A percentile compares a stretch with the other conserved stretches of the same genome.
Conservation (phyloP, 495 filamentous ascomycete genomes). For the Neurospora cerealis region DNA sequence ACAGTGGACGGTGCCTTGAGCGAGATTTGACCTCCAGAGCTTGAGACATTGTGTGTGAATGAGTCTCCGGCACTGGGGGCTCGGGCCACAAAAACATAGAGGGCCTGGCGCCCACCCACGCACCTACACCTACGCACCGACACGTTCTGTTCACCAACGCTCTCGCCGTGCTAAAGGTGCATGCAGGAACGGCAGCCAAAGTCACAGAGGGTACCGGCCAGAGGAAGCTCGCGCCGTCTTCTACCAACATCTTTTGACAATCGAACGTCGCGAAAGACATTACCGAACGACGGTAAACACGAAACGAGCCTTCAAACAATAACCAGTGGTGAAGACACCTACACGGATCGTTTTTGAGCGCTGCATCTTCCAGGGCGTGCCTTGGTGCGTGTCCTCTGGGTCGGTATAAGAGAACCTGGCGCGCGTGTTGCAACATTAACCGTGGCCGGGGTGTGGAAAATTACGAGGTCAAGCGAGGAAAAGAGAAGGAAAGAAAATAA, state of each 20-base stretch:
- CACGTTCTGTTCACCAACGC: not conserved
- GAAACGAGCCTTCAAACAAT: not conserved
- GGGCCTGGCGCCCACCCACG: not conserved
- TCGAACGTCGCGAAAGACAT: not conserved
- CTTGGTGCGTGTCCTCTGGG: not conserved
- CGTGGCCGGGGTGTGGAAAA: slow-evolving; percentile 4
- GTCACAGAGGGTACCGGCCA: not conserved
- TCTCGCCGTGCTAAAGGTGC: not conserved
- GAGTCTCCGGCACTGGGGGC: not conserved
- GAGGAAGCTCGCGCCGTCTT: not conserved
- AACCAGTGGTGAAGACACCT: not conserved
- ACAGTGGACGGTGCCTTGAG: slow-evolving; percentile 4
- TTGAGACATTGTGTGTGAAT: slow-evolving; percentile 15
- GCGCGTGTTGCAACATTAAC: not conserved
- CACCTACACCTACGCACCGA: not conserved
- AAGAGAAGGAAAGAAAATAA: not conserved
- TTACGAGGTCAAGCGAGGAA: slow-evolving; percentile 3
- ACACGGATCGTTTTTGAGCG: not conserved
- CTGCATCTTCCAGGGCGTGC: not conserved
- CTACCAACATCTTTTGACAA: not conserved
- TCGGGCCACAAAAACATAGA: slow-evolving; percentile 3
- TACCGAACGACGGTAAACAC: not conserved
- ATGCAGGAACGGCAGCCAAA: not conserved
- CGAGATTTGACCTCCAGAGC: slow-evolving; percentile 4
- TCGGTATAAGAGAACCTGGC: not conserved